Conservation (phyloP, 75 land plant species). For the Cunninghamia lanceolata region DNA sequence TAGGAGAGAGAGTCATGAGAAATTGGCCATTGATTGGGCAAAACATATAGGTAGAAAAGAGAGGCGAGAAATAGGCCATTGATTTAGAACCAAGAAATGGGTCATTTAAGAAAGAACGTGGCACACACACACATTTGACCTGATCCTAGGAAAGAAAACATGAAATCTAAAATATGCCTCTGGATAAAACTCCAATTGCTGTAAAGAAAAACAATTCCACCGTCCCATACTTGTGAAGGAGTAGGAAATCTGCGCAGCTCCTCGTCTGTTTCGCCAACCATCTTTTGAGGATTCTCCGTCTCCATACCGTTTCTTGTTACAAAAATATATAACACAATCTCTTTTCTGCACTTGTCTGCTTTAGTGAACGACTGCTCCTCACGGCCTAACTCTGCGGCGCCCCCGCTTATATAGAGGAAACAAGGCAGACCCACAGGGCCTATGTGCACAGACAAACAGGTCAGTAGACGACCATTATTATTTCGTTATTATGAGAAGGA, state of each 20-base stretch:
- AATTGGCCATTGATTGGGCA: background rate
- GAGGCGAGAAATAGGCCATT: too few relatives aligned
- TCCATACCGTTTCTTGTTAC: background rate
- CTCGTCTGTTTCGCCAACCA: background rate
- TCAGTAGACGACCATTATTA: background rate
- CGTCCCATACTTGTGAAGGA: background rate
- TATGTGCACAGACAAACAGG: background rate
- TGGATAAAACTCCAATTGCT: background rate
- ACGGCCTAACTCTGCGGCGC: background rate
- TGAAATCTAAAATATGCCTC: background rate
- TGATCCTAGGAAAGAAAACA: too few relatives aligned
- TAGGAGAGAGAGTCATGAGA: background rate
- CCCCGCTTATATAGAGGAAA: background rate
- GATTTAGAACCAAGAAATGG: too few relatives aligned
- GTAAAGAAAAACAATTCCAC: background rate
- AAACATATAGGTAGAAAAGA: too few relatives aligned
- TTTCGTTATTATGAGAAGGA: background rate
- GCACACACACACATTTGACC: too few relatives aligned
- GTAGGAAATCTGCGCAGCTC: constrained; percentile 2
- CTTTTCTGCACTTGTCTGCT: background rate
- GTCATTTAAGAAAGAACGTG: too few relatives aligned
- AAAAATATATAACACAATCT: background rate
- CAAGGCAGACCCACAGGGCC: background rate
- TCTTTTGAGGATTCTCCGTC: background rate
- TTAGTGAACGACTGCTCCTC: background rate